A percentile compares a stretch with the other conserved stretches of the same genome.
Evolutionary conservation across 1,139 yeast species (phyloP).

Genomic region (Waltiozyma sp.): DNA sequence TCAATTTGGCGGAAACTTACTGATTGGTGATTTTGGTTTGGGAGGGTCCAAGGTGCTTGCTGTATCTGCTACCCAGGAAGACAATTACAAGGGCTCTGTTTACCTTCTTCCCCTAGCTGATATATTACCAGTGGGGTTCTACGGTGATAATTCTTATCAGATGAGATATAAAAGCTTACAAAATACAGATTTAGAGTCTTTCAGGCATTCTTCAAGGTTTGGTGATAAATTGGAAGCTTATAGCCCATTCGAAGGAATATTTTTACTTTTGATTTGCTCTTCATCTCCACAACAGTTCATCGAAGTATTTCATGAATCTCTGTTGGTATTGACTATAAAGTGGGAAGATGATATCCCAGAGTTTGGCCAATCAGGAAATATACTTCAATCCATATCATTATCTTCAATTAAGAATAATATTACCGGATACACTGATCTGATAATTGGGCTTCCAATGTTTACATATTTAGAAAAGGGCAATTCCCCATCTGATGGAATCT

Average conservation of each 20-base stretch:
- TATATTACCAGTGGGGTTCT: neutral
- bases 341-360: conserved; percentile 8
- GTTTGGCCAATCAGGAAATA: conserved; percentile 30
- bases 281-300: conserved; percentile 22
- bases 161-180: no score
- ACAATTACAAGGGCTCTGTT: conserved; percentile 25
- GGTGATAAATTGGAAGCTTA: conserved; percentile 22
- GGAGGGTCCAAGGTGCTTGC: conserved; percentile 30
- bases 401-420: conserved; percentile 23
- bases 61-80: conserved; percentile 38
- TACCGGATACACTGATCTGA: conserved; percentile 29
- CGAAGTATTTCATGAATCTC: conserved; percentile 16
- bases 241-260: conserved; percentile 17
- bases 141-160: no score
- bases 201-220: conserved; percentile 19
- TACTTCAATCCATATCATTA: conserved; percentile 20
- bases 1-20: conserved; percentile 32
- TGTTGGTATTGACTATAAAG: conserved; percentile 12
- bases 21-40: conserved; percentile 26
- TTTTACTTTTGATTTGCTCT: conserved; percentile 26
- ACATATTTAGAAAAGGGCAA: neutral
- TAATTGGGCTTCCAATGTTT: conserved; percentile 31
- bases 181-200: neutral
- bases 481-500: conserved; percentile 16
- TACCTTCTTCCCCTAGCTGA: conserved; percentile 27